Base-by-base conservation (phyloP, 2,329 filamentous ascomycete genomes). In the Penicillium sp. region DNA sequence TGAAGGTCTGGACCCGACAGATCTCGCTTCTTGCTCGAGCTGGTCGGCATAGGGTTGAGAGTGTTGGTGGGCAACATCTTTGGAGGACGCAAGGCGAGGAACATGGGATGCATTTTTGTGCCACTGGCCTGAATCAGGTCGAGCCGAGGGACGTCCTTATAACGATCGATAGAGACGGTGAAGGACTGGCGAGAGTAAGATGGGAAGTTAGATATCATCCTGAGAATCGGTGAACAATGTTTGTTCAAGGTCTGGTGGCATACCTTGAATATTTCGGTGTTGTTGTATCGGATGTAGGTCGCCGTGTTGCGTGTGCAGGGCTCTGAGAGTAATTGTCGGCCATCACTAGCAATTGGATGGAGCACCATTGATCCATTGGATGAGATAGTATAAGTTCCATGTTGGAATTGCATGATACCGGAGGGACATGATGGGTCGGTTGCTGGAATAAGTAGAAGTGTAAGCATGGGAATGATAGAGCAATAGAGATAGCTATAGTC, bases 371-470 rank as follows among this genome's bases (percentile, higher is more conserved):
- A 85, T 37, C 85, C 84, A 64, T 88, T 82, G 18, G 74, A 63
- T 39, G 79, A 75, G 60, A 85, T 75, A 5, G 76, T 74, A 68
- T 84, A 89, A 51, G 71, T 83, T 37, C 88, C 88, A 67, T 91
- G 88, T 68, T 91, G 88, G 80, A 84, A 91, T 73, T 90, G 87
- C 77, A 90, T 84, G 44, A 90, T 81, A 8, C 82, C 85, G 50
- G 79, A 78, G 1, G 86, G 83, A 64, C 87, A 90, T 55, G 76
- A 71, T 24, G 87, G 87, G 13, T 80, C 75, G 43, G 75, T 72
- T 39, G 86, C 86, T 87, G 63, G 58, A 16, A 8, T 11, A 19
- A 28, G 11, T n/a, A 18, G 4, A 7, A 18, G 33, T 24, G 28
- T 51, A n/a, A 57, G 48, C 48, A 23, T 16, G 11, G 24, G 46